Percentiles rank a stretch among this genome's conserved stretches.
These are phyloP conservation scores for Penicillium sclerotiorum DNA, from an alignment of 2,329 filamentous ascomycete species.

Conservation along the genomic window DNA sequence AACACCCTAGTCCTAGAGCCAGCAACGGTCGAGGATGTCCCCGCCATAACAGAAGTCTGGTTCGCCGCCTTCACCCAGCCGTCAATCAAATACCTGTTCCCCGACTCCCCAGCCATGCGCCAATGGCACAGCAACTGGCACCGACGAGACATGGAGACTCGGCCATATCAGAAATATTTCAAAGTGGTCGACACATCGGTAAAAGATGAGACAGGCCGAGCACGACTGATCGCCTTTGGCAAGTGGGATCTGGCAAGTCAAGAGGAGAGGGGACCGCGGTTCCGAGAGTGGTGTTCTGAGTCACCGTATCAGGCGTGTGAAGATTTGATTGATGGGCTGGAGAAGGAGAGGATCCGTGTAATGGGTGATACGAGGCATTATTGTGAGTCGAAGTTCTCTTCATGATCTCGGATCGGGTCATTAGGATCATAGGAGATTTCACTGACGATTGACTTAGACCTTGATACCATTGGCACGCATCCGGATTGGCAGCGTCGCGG, in stretches of 20 bases:
- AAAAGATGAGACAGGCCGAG: not conserved
- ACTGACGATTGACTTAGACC: not conserved
- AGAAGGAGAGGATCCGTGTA: not conserved
- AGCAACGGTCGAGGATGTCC: too few relatives aligned
- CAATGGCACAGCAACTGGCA: not conserved
- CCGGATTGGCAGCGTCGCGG: constrained; percentile 47
- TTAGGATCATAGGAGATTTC: not conserved
- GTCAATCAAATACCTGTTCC: too few relatives aligned
- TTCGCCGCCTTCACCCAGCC: too few relatives aligned
- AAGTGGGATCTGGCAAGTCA: not conserved
- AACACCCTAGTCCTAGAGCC: too few relatives aligned
- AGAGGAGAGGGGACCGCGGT: not conserved
- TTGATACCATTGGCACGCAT: constrained; percentile 44
- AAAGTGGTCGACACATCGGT: not conserved
- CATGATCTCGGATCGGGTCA: too few relatives aligned
- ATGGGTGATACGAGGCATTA: not conserved
- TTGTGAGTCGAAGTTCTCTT: too few relatives aligned
- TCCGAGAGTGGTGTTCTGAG: not conserved
- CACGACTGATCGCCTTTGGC: not conserved
- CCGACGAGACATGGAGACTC: not conserved
- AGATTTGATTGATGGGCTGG: not conserved
- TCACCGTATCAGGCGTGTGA: not conserved
- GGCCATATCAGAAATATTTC: not conserved
- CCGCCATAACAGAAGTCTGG: too few relatives aligned
- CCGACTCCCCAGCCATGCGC: not conserved